A percentile compares a stretch with the other conserved stretches of the same genome.
These are phyloP conservation scores for Zygoascus biomembranicola DNA, from an alignment of 805 yeast species.

Conservation along the genomic window DNA sequence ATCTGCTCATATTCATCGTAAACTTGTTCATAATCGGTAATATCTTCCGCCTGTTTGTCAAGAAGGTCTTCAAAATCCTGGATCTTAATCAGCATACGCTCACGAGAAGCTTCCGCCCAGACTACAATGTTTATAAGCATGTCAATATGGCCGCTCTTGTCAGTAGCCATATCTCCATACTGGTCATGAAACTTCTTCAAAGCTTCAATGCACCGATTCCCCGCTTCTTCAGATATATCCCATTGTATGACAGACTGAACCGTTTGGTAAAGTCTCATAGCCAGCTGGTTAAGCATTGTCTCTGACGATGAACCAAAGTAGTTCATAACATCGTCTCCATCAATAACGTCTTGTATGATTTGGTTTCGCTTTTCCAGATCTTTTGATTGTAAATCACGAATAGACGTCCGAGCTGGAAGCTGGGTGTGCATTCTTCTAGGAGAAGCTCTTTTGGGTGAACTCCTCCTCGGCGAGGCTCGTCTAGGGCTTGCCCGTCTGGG, in stretches of 20 bases:
- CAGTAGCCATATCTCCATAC: not conserved
- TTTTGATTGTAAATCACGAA: not conserved
- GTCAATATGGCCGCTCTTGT: not conserved
- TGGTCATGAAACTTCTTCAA: not conserved
- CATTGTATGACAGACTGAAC: not conserved
- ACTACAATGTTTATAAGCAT: not conserved
- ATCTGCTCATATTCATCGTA: not conserved
- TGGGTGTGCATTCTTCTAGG: not conserved
- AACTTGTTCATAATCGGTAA: not conserved
- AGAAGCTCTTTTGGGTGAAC: not conserved
- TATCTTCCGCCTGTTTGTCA: not conserved
- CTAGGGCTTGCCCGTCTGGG: not conserved
- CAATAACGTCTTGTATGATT: not conserved
- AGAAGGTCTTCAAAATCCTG: not conserved
- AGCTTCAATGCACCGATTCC: not conserved
- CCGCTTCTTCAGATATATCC: not conserved
- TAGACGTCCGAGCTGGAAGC: not conserved
- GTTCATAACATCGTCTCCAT: not conserved
- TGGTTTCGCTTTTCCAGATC: not conserved
- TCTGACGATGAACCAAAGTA: not conserved
- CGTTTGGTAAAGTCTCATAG: not conserved
- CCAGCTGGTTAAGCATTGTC: not conserved
- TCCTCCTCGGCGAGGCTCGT: not conserved
- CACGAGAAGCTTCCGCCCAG: not conserved
- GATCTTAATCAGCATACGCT: not conserved